Evolutionary conservation across 2,329 filamentous ascomycete genomes (phyloP), one percentile per base, ranked within the genome.

Genomic region (Lachnellula occidentalis): DNA sequence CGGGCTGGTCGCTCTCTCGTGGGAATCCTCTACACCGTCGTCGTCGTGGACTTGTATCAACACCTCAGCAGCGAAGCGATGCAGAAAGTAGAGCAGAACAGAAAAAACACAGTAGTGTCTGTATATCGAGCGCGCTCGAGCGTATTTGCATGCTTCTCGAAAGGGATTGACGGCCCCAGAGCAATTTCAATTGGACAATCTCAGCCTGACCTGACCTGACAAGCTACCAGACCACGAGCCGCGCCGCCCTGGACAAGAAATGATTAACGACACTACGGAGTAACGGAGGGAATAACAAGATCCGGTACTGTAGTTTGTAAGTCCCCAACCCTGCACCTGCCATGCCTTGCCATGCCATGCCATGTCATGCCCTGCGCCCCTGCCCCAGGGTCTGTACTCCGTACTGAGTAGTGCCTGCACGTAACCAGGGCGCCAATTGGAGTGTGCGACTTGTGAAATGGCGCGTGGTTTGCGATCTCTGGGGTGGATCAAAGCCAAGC

Each of bases 181-280:
- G 52, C 21, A 54, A 54, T 49, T 24, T 53, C 53, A 19, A 55
- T 55, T 52, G 52, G 52, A 50, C 52, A 54, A 49, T 54, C 47
- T 4, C 5, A 17, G 37, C 22, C 12, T 31, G 27, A 19, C n/a
- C 15, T 17, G 27, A 15, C 34, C 31, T 21, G 27, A 21, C 22
- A 7, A 27, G 17, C 17, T n/a, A 36, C 31, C 5, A 22, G 36
- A 39, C 19, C 43, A 31, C 9, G 43, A 21, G 43, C 22, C 43
- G 17, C 43, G 12, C 15, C n/a, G n/a, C 9, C 36, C 36, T 5
- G 4, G 15, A 39, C 36, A 6, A 39, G 36, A 17, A 39, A 39
- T 39, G 15, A 39, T 39, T 17, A 39, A 39, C 17, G 27, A 31
- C 9, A 31, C 27, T 31, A 24, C 24, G 24, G 24, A 24, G 24